phyloP scores from a whole-genome alignment of 495 filamentous ascomycete species.

The Trichoderma reesei region DNA sequence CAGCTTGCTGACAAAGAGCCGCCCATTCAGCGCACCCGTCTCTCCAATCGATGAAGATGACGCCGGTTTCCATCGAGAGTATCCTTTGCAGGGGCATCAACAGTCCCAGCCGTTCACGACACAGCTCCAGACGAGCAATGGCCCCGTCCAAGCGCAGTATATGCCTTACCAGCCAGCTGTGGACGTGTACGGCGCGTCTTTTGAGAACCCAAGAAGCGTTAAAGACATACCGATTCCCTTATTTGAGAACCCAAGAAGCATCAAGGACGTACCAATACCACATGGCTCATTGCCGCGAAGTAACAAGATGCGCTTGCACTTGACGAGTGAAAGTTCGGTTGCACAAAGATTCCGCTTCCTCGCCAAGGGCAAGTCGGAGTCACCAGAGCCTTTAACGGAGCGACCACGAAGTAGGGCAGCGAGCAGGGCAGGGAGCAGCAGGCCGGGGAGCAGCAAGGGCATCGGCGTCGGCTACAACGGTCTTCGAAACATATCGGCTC shows the following conservation, averaged over 20 bases:
- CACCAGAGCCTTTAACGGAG: not conserved
- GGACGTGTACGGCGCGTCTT: not conserved
- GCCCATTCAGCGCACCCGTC: not conserved
- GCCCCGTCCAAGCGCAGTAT: not conserved
- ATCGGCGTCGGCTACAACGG: not conserved
- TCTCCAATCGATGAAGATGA: not conserved
- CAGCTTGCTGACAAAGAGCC: not conserved
- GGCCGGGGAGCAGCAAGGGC: conserved; percentile 37
- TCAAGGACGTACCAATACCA: not conserved
- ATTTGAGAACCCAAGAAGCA: not conserved
- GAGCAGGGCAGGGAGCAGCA: conserved; percentile 30
- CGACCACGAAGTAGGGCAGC: conserved; percentile 20
- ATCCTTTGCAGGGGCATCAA: not conserved
- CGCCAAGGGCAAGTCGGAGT: not conserved
- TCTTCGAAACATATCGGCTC: conserved; percentile 6
- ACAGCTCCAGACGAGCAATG: not conserved
- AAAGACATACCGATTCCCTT: not conserved
- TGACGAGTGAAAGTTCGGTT: not conserved
- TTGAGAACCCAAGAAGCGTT: not conserved
- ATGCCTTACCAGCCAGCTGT: not conserved
- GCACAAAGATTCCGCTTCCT: not conserved
- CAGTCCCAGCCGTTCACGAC: not conserved
- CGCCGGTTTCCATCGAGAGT: not conserved
- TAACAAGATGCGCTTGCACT: not conserved
- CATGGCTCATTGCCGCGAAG: not conserved